Percentiles rank a stretch among this genome's conserved stretches.
Conservation (phyloP, 2,329 filamentous ascomycete genomes). For the Incumbomyces delicatus region DNA sequence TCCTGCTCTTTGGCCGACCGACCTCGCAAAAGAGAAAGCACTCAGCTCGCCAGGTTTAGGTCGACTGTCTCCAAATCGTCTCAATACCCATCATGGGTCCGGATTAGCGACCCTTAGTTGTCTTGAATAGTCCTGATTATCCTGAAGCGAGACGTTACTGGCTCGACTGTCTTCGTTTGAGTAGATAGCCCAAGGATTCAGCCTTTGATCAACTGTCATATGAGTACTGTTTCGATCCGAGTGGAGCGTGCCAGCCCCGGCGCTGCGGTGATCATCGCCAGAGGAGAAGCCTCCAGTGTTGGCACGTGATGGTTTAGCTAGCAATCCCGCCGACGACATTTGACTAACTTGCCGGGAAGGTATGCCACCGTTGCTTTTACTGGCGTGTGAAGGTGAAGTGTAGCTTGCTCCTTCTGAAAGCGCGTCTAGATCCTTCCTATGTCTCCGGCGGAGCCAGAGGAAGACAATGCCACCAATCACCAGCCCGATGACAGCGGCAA, state of each 20-base stretch:
- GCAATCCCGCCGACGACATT: conserved; percentile 20
- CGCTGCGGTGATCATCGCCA: conserved; percentile 13
- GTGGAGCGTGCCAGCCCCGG: conserved; percentile 8
- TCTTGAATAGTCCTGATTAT: conserved; percentile 40
- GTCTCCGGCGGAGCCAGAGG: conserved; percentile 31
- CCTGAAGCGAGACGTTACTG: conserved; percentile 37
- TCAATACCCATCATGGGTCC: conserved; percentile 12
- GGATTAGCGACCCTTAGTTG: conserved; percentile 23
- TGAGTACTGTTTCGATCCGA: conserved; percentile 17
- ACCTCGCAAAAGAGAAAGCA: neutral
- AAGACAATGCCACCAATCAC: conserved; percentile 30
- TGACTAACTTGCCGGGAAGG: conserved; percentile 22
- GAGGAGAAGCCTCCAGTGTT: conserved; percentile 14
- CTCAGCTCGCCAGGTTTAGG: neutral
- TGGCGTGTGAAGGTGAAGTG: conserved; percentile 8
- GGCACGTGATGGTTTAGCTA: conserved; percentile 16
- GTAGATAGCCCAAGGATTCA: conserved; percentile 34
- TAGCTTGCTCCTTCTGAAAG: conserved; percentile 4
- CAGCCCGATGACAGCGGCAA: conserved; percentile 29
- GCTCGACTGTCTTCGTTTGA: conserved; percentile 32
- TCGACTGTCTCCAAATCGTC: neutral
- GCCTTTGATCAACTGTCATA: conserved; percentile 31
- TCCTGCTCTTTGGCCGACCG: neutral
- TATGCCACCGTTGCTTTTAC: conserved; percentile 13
- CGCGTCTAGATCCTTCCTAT: conserved; percentile 14